Percentiles rank a stretch among this genome's conserved stretches.
Conservation (phyloP, 2,329 filamentous ascomycete genomes). For the Phoma sp. region DNA sequence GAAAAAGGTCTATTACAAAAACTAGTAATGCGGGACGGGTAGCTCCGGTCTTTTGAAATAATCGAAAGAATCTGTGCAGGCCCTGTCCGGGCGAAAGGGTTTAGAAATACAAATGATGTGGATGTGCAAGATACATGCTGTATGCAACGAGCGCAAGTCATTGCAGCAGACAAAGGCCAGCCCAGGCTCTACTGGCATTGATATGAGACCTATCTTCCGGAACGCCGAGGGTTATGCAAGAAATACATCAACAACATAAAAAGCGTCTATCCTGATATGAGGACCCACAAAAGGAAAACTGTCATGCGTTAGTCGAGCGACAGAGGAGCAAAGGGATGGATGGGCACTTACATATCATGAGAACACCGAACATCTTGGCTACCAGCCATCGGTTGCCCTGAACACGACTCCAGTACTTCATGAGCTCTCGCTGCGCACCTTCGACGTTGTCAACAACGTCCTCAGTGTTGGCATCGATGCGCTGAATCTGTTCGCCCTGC, state of each 20-base stretch:
- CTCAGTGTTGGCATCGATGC: constrained; percentile 96
- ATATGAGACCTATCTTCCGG: constrained; percentile 20
- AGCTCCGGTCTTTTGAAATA: not conserved
- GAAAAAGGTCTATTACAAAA: constrained; percentile 13
- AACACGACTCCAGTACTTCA: constrained; percentile 96
- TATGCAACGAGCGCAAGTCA: constrained; percentile 17
- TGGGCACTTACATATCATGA: constrained; percentile 79
- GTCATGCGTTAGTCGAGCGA: not conserved
- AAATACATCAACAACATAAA: constrained; percentile 11
- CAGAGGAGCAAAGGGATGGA: not conserved
- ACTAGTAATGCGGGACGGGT: constrained; percentile 10
- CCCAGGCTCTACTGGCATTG: constrained; percentile 11
- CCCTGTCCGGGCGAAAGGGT: constrained; percentile 1
- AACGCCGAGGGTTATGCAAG: constrained; percentile 29
- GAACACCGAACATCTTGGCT: constrained; percentile 80
- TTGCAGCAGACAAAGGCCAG: constrained; percentile 1
- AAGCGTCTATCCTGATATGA: constrained; percentile 61
- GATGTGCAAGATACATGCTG: constrained; percentile 12
- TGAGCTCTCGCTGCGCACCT: constrained; percentile 88
- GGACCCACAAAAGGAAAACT: constrained; percentile 66
- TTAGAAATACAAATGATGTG: constrained; percentile 8
- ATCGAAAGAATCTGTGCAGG: not conserved
- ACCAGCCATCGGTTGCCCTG: constrained; percentile 96
- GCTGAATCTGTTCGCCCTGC: constrained; percentile 96
- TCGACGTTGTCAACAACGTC: constrained; percentile 99